Evolutionary conservation across 2,329 filamentous ascomycete genomes (phyloP), one percentile per base, ranked within the genome.

Genomic region (Colletotrichum ledebouriae): DNA sequence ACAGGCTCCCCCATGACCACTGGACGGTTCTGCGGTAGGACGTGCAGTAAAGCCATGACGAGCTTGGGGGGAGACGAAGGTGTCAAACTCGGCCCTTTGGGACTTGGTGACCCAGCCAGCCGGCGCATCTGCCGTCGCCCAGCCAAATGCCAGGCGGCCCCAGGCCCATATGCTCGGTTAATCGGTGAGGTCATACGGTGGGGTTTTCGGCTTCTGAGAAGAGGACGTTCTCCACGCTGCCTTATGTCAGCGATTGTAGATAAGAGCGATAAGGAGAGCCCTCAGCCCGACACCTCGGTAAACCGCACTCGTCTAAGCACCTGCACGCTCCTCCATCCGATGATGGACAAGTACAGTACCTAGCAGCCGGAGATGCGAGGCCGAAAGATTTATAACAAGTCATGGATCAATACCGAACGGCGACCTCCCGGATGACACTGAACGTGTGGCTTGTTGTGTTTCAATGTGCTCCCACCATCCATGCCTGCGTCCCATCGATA

Each of bases 101-200:
- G 47, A 59, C 44, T 20, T 29, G 15, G 33, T 29, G 15, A 41
- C 46, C 25, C 22, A 17, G 42, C 42, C 25, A 39, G 44, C 57
- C 57, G 20, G 57, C 42, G 56, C 41, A 59, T 29, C 44, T 47
- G 17, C 44, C 44, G 44, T 25, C 13, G 42, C 22, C 11, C 52
- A 39, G n/a, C 17, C 33, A 41, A 20, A 10, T 25, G 25, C 22
- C 10, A 50, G 42, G 15, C 15, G 42, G 15, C 17, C 5, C 5
- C 9, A 7, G 15, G n/a, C 7, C 53, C 46, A 44, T 62, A 41
- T 46, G 46, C 41, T 68, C 65, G 65, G 65, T 42, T 68, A 68
- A 67, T 49, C 41, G 49, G 58, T 50, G 50, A 56, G 59, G 60
- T 67, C 46, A 59, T n/a, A 34, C 20, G 17, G 63, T 62, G 46